Percentiles rank a stretch among this genome's conserved stretches.
Conservation (phyloP, 331 rosid genomes). For the Pyrus hybrid region DNA sequence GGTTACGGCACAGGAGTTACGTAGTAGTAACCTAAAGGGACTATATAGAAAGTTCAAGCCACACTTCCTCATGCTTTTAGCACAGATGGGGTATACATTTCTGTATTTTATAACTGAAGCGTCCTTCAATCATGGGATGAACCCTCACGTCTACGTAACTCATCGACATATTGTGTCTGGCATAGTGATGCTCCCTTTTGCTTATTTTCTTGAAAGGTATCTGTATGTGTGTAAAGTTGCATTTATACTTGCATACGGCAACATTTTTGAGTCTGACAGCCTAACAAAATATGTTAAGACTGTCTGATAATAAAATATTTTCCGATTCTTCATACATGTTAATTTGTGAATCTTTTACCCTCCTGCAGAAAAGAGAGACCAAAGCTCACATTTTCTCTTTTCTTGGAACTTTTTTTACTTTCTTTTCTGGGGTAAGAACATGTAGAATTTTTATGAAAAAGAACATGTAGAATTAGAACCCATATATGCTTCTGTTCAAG, state of each 20-base stretch:
- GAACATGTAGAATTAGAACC: not conserved
- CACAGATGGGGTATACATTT: constrained; percentile 49
- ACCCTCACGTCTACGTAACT: constrained; percentile 68
- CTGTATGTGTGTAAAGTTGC: too few species aligned
- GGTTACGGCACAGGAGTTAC: constrained; percentile 22
- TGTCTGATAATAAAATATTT: not conserved
- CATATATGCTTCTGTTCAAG: not conserved
- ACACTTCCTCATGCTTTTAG: constrained; percentile 49
- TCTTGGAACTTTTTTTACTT: constrained; percentile 65
- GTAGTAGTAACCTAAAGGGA: not conserved
- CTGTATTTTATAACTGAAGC: constrained; percentile 56
- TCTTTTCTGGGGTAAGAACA: constrained; percentile 62
- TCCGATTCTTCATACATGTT: too few species aligned
- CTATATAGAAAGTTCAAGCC: constrained; percentile 45
- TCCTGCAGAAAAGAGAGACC: constrained; percentile 54
- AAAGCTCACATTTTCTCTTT: constrained; percentile 46
- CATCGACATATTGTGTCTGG: constrained; percentile 54
- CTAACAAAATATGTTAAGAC: not conserved
- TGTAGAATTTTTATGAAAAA: too few species aligned
- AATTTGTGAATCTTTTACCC: too few species aligned
- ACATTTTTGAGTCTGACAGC: not conserved
- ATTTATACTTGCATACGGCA: not conserved
- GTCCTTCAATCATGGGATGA: constrained; percentile 86
- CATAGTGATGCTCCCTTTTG: constrained; percentile 53
- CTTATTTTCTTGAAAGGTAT: constrained; percentile 78